phyloP scores from a whole-genome alignment of 768 basidiomycete genomes.

The Rhizopogon sp. region DNA sequence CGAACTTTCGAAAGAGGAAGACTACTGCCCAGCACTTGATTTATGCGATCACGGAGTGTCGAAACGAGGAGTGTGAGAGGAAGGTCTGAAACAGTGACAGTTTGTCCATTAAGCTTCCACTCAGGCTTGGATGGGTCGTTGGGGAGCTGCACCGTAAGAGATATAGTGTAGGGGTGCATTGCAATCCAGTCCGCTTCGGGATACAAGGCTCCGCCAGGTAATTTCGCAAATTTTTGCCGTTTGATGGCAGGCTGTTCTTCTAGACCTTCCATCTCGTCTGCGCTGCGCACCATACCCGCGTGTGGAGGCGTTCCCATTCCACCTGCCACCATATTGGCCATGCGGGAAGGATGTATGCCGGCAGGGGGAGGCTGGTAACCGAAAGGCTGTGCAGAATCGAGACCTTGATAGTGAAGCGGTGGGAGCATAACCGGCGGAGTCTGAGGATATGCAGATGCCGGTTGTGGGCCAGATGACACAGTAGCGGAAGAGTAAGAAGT shows the following conservation, averaged over 20 bases:
- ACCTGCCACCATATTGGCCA: slow-evolving; percentile 55
- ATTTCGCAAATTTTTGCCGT: slow-evolving; percentile 78
- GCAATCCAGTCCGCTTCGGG: slow-evolving; percentile 87
- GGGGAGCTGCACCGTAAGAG: slow-evolving; percentile 80
- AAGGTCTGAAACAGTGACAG: slow-evolving; percentile 75
- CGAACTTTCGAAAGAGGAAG: slow-evolving; percentile 77
- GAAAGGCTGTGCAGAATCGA: slow-evolving; percentile 72
- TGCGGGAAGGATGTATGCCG: slow-evolving; percentile 65
- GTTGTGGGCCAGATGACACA: slow-evolving; percentile 88
- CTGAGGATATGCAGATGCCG: slow-evolving; percentile 64
- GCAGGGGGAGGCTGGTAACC: slow-evolving; percentile 69
- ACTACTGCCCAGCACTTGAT: slow-evolving; percentile 72
- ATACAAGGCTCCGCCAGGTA: slow-evolving; percentile 80
- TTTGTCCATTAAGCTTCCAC: slow-evolving; percentile 85
- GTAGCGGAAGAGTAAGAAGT: slow-evolving; percentile 72
- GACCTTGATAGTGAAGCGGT: slow-evolving; percentile 80
- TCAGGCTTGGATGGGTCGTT: slow-evolving; percentile 79
- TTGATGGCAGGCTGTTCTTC: slow-evolving; percentile 81
- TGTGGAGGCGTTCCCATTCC: slow-evolving; percentile 39
- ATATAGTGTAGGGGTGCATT: slow-evolving; percentile 90
- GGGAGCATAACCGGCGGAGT: slow-evolving; percentile 74
- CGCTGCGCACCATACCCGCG: slow-evolving; percentile 69
- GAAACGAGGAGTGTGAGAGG: slow-evolving; percentile 83
- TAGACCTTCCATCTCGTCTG: slow-evolving; percentile 76
- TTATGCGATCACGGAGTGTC: slow-evolving; percentile 84